These are phyloP conservation scores for Heterobasidion occidentale DNA, from an alignment of 1,284 basidiomycete genomes.

Conservation along the genomic window DNA sequence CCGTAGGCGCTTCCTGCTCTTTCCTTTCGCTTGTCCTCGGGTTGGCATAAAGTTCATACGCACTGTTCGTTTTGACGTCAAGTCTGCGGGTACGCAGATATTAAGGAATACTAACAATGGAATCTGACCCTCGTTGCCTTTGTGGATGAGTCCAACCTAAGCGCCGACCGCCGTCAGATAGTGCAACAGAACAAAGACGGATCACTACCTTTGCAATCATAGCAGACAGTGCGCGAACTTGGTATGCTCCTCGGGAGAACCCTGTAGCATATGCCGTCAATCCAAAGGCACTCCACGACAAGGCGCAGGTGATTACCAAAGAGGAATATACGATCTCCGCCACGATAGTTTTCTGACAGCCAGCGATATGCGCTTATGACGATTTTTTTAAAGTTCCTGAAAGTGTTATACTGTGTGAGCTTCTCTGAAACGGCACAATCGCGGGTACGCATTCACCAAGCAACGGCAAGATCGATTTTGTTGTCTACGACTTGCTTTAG, in stretches of 20 bases:
- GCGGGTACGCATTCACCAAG: constrained; percentile 14
- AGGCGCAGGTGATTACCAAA: constrained; percentile 20
- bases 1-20: too few species aligned
- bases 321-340: constrained; percentile 27
- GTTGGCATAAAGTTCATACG: constrained; percentile 20
- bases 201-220: constrained; percentile 25
- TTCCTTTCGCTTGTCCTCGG: too few species aligned
- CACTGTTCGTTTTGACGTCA: constrained; percentile 13
- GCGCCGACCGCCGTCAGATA: neutral
- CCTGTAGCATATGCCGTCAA: constrained; percentile 15
- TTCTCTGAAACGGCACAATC: neutral
- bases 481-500: constrained; percentile 13
- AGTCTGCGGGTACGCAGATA: neutral
- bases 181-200: neutral
- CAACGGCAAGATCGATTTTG: constrained; percentile 20
- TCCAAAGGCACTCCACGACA: neutral
- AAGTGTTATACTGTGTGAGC: neutral
- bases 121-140: constrained; percentile 27
- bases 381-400: constrained; percentile 25
- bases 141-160: constrained; percentile 25
- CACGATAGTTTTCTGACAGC: constrained; percentile 27
- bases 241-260: constrained; percentile 32
- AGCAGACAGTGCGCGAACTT: constrained; percentile 26
- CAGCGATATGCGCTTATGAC: constrained; percentile 30
- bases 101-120: constrained; percentile 20